A percentile compares a stretch with the other conserved stretches of the same genome.
Evolutionary conservation across 2,329 filamentous ascomycete species (phyloP).

Genomic region (Paracoccidioides brasiliensis): DNA sequence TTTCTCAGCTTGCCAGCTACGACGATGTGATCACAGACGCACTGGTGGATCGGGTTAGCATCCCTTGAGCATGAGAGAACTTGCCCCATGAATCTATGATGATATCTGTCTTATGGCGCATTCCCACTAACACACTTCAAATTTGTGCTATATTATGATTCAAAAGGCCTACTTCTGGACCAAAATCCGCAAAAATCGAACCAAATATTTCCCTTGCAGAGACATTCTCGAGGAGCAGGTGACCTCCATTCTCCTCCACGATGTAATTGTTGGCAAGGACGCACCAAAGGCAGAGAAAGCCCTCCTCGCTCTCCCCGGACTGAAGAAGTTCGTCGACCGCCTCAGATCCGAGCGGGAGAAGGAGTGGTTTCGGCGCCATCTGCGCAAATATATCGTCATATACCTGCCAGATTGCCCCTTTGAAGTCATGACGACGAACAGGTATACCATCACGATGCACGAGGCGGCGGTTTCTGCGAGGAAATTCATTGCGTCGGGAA

Average conservation of each 20-base stretch:
- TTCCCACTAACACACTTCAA: background rate
- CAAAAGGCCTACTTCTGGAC: constrained; percentile 88
- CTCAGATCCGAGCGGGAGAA: constrained; percentile 66
- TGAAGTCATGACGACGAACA: constrained; percentile 85
- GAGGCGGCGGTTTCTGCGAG: constrained; percentile 81
- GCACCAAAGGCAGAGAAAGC: constrained; percentile 55
- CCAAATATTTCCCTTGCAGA: constrained; percentile 71
- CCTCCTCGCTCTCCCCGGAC: constrained; percentile 57
- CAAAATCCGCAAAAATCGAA: constrained; percentile 83
- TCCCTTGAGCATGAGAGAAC: background rate
- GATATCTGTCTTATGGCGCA: constrained; percentile 2
- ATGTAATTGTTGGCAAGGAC: constrained; percentile 65
- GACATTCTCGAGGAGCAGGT: constrained; percentile 57
- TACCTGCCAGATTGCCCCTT: constrained; percentile 91
- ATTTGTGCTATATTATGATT: background rate
- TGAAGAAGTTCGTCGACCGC: constrained; percentile 55
- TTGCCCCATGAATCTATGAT: background rate
- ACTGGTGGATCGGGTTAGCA: constrained; percentile 80
- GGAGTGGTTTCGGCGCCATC: constrained; percentile 72
- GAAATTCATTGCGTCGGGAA: constrained; percentile 62
- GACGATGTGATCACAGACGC: constrained; percentile 94
- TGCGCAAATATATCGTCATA: constrained; percentile 82
- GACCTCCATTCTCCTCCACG: constrained; percentile 44
- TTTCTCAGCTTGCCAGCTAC: constrained; percentile 80
- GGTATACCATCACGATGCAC: constrained; percentile 81